Evolutionary conservation across 371 early-diverging fungal genomes (phyloP).

Genomic region (Apophysomyces trapeziformis): DNA sequence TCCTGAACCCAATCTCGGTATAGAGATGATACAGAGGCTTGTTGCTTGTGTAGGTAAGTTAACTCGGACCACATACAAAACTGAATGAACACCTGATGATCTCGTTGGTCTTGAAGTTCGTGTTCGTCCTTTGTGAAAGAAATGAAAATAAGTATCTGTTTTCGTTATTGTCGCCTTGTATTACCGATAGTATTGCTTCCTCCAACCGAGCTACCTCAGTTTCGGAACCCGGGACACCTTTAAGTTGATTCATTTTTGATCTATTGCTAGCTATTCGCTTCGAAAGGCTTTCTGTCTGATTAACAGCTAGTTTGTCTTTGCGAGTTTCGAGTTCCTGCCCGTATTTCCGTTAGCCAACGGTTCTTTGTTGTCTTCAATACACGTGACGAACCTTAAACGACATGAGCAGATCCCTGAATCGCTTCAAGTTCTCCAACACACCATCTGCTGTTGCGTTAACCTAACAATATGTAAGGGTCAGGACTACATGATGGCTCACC

Average conservation of each 20-base stretch:
- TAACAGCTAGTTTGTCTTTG: slow-evolving; percentile 25
- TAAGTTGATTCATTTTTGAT: slow-evolving; percentile 34
- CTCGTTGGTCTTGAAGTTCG: slow-evolving; percentile 75
- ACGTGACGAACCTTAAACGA: slow-evolving; percentile 60
- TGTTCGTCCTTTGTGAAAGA: slow-evolving; percentile 89
- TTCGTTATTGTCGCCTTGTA: slow-evolving; percentile 1
- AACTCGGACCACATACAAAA: slow-evolving; percentile 52
- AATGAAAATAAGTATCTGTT: slow-evolving; percentile 76
- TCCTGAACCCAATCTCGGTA: slow-evolving; percentile 69
- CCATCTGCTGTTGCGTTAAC: slow-evolving; percentile 37
- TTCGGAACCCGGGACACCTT: slow-evolving; percentile 23
- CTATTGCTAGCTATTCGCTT: slow-evolving; percentile 39
- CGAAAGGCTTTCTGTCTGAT: slow-evolving; percentile 33
- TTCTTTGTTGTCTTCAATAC: slow-evolving; percentile 25
- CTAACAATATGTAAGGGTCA: neutral
- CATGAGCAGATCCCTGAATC: slow-evolving; percentile 70
- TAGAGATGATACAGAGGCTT: slow-evolving; percentile 59
- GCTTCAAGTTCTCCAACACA: slow-evolving; percentile 70
- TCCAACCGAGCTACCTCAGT: slow-evolving; percentile 19
- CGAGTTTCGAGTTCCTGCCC: slow-evolving; percentile 27
- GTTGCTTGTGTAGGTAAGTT: slow-evolving; percentile 55
- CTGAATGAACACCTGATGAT: slow-evolving; percentile 39
- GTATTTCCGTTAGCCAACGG: slow-evolving; percentile 10
- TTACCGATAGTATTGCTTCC: slow-evolving; percentile 12
- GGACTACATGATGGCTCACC: neutral